These are phyloP conservation scores for Arbutus unedo DNA, from an alignment of 148 eudicot genomes.

Conservation along the genomic window DNA sequence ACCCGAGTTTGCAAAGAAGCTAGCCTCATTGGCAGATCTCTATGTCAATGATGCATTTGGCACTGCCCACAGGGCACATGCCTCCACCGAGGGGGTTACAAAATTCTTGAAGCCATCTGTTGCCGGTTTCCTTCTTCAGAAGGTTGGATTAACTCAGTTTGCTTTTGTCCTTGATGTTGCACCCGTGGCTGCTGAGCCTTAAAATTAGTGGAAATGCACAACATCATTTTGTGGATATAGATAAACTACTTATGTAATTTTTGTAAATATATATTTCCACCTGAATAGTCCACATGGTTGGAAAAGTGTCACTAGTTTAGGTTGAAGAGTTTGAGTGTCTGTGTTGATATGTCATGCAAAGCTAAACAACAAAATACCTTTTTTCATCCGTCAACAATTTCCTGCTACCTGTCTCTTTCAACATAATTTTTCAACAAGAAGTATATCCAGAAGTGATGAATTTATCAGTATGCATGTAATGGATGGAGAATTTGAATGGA, in stretches of 20 bases:
- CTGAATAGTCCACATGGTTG: background rate
- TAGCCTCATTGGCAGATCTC: slow-evolving; percentile 89
- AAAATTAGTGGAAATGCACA: background rate
- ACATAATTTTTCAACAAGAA: background rate
- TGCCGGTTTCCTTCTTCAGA: slow-evolving; percentile 92
- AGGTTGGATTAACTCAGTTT: slow-evolving; percentile 40
- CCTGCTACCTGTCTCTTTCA: background rate
- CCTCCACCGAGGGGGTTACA: slow-evolving; percentile 93
- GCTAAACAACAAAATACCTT: too few species aligned
- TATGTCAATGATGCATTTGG: slow-evolving; percentile 95
- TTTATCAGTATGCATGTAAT: background rate
- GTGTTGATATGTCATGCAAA: too few species aligned
- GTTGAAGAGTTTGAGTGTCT: background rate
- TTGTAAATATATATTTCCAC: background rate
- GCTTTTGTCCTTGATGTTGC: slow-evolving; percentile 4
- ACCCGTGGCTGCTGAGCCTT: background rate
- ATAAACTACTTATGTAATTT: background rate
- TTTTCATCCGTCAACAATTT: too few species aligned
- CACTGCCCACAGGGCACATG: slow-evolving; percentile 96
- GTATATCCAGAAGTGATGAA: background rate
- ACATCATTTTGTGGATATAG: background rate
- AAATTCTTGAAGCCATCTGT: slow-evolving; percentile 90
- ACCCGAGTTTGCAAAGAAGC: slow-evolving; percentile 89
- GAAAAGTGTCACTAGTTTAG: background rate
- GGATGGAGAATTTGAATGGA: background rate